phyloP scores from a whole-genome alignment of 202 grass and related monocot species.

The Setaria italica region DNA sequence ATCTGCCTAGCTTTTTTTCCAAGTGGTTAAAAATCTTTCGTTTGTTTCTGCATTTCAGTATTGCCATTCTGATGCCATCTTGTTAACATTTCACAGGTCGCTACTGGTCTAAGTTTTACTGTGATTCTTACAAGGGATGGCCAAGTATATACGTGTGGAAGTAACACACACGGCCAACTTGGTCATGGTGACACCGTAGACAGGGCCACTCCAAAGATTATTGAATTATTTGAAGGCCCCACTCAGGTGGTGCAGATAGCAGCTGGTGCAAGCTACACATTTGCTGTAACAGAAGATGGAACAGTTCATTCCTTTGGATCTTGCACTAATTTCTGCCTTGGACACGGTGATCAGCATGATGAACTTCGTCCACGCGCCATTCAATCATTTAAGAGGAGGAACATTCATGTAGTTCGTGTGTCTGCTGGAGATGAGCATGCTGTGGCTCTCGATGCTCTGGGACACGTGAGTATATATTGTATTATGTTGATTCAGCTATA shows the following conservation, averaged over 20 bases:
- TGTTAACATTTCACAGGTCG: slow-evolving; percentile 57
- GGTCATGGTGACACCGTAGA: slow-evolving; percentile 91
- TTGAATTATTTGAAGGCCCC: slow-evolving; percentile 67
- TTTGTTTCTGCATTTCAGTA: slow-evolving; percentile 8
- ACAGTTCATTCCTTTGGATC: slow-evolving; percentile 92
- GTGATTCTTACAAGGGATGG: slow-evolving; percentile 79
- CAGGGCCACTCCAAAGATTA: slow-evolving; percentile 67
- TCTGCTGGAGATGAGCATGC: slow-evolving; percentile 99
- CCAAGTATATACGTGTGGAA: slow-evolving; percentile 90
- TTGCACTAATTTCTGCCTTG: slow-evolving; percentile 94
- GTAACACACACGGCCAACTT: slow-evolving; percentile 95
- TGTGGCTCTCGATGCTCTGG: slow-evolving; percentile 88
- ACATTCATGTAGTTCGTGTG: slow-evolving; percentile 90
- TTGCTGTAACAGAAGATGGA: slow-evolving; percentile 91
- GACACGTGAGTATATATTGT: slow-evolving; percentile 67
- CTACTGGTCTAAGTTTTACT: slow-evolving; percentile 91
- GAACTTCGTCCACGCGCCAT: slow-evolving; percentile 90
- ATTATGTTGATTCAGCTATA: slow-evolving; percentile 1
- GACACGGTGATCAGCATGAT: slow-evolving; percentile 90
- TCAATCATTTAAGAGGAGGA: slow-evolving; percentile 79
- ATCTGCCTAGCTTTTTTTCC: slow-evolving; percentile 1
- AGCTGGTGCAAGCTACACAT: slow-evolving; percentile 91
- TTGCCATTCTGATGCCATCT: slow-evolving; percentile 30
- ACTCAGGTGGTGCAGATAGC: slow-evolving; percentile 83
- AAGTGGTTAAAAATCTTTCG: background rate